Evolutionary conservation across 768 basidiomycete species (phyloP), one percentile per base, ranked within the genome.

Genomic region (Auricularia heimuer): DNA sequence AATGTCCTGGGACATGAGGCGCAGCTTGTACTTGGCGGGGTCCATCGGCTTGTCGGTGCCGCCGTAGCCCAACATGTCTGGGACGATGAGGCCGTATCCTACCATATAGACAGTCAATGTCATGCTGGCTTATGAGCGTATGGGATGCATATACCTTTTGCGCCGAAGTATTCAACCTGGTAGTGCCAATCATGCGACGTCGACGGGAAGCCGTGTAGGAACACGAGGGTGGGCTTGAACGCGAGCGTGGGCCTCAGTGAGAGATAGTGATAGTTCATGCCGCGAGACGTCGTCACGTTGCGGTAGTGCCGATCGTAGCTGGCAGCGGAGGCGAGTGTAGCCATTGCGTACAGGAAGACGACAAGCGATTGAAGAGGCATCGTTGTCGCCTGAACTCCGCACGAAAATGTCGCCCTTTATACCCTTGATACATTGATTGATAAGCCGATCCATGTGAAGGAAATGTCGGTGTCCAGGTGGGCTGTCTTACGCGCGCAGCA

Each of bases 31-130:
- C 6, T 71, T 68, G 3, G 65, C 68, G 3, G 71, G 64, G 61
- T 81, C 78, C 1, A 67, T 65, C 0, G 83, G 82, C 65, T 82
- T 81, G 67, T 76, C 76, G 4, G 82, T 83, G 1, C 77, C 77
- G 10, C 82, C 83, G 63, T 81, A 83, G 3, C 82, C 83, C 34
- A 84, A 77, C 74, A 81, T 75, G 68, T 84, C 82, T 1, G 81
- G 82, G 1, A 76, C 79, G 63, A 85, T 71, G 56, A 85, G 66
- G 3, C 79, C 77, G 68, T 80, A 82, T 14, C 56, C 56, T 60
- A 29, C 14, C 16, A 60, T 29, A 2, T 12, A 60, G 47, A 8
- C 6, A 54, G 54, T 10, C 10, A 11, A n/a, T n/a, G 24, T 24
- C 34, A 60, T 10, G 29, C 4, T 10, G 6, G 24, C 1, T 18